Evolutionary conservation across 2,329 filamentous ascomycete genomes (phyloP), one percentile per base, ranked within the genome.

Genomic region (Herpotrichia juniperi): DNA sequence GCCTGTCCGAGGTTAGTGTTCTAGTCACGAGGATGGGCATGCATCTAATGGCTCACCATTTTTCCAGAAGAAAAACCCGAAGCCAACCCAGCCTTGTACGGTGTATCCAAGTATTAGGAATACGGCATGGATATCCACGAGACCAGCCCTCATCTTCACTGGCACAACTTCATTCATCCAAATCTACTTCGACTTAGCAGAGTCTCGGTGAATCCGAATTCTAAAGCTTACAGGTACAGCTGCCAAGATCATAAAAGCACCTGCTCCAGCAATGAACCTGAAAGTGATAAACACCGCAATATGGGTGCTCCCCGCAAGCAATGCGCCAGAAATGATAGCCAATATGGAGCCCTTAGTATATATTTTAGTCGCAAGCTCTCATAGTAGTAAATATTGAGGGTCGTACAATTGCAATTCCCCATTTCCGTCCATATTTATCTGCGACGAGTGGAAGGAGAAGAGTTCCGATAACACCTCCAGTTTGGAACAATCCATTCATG

Each of bases 81-180:
- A 64, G 21, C 67, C 65, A 19, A 63, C 51, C 63, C 64, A 67
- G 19, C 51, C 56, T 50, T 57, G 48, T n/a, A 57, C 40, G 2
- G 49, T 52, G 47, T 67, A 67, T 37, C 63, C 63, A 17, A 59
- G 46, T 12, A 63, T 28, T 24, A 67, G 54, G n/a, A 56, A 49
- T 1, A 70, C 62, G 17, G 61, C 69, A 42, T 74, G 69, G 12
- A 73, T 59, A 25, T 71, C 66, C 24, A 74, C 68, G 1, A 74
- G 59, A 21, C 63, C 64, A 8, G 68, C 71, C 22, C 71, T 63
- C 21, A 68, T 57, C 16, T 66, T 55, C 4, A 62, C 58, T 4
- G 72, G 71, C 1, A 69, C 66, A 37, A 73, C 61, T 73, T 62
- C 56, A 42, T 63, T 62, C 64, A 74, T 69, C 61, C 61, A 67